These are phyloP conservation scores for Podaxis rugospora DNA, from an alignment of 768 basidiomycete species.

Conservation along the genomic window DNA sequence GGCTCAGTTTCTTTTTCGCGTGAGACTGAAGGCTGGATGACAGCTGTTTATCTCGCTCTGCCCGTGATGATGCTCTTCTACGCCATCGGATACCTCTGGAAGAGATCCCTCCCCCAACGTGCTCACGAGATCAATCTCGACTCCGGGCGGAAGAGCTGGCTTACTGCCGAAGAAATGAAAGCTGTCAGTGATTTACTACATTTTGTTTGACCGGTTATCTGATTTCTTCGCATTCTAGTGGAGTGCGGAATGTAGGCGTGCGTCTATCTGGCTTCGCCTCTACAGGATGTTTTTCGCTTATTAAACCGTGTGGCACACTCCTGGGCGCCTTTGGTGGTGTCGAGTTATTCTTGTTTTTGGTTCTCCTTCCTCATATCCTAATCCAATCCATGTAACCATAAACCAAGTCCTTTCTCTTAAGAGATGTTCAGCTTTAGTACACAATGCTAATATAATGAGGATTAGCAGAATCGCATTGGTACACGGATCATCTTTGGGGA, in stretches of 20 bases:
- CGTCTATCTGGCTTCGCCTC: conserved; percentile 31
- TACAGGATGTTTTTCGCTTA: conserved; percentile 39
- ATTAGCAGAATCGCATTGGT: not conserved
- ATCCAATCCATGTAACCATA: not conserved
- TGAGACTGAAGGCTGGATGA: not conserved
- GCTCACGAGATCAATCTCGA: conserved; percentile 39
- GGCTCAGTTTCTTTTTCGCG: not conserved
- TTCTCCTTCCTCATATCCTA: not conserved
- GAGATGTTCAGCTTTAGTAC: not conserved
- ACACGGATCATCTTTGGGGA: not conserved
- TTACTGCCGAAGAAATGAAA: conserved; percentile 41
- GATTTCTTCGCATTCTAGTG: conserved; percentile 20
- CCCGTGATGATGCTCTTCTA: conserved; percentile 39
- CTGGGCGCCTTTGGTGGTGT: too few relatives aligned
- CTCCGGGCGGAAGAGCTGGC: conserved; percentile 43
- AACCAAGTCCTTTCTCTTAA: not conserved
- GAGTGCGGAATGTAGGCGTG: conserved; percentile 33
- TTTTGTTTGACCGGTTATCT: not conserved
- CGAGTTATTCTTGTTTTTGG: not conserved
- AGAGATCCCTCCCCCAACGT: conserved; percentile 32
- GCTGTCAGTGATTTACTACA: conserved; percentile 20
- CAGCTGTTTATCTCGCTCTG: conserved; percentile 35
- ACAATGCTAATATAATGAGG: not conserved
- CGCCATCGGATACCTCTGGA: conserved; percentile 33
- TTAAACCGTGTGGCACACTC: conserved; percentile 13